Base-by-base conservation (phyloP, 1,139 yeast genomes). In the Groenewaldozyma sp. region DNA sequence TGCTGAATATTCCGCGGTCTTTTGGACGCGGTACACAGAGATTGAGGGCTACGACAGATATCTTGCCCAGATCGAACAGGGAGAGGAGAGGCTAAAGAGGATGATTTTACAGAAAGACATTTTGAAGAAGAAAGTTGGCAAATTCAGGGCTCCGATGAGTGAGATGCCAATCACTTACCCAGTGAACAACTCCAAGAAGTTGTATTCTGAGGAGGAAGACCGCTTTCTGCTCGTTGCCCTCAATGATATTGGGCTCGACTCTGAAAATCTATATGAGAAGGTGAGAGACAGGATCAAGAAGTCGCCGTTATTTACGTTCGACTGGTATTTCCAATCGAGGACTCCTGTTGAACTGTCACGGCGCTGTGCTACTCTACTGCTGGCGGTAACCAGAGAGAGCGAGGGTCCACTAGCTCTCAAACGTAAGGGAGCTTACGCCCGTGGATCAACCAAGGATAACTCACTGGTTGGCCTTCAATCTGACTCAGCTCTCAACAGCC, bases 1-100 rank as follows among this genome's bases (percentile, higher is more conserved):
- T 3, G 70, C 73, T 48, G 63, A 68, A 29, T 91, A 91, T 58
- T 71, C 82, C 41, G 67, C 71, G 37, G 81, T 70, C 4, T 93
- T 91, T 55, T 91, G 97, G 97, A 60, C 69, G 32, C 68, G 82
- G 27, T 80, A 75, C 56, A 65, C 63, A 22, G 80, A 78, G 50
- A 76, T 91, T 37, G 95, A 84, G 19, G 95, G 96, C 0, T 73
- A 78, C 59, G 96, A 87, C 48, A 82, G 86, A 56, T 87, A 88
- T 58, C 58, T 87, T 35, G 60, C 78, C 11, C 94, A 84, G 55
- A 87, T 91, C 42, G 94, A 86, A 52, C 70, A 79, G 31, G 94
- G 95, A 45, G 96, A 88, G 56, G 84, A 80, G 65, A 82, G 87
- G 53, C 63, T 77, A 22, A 79, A 78, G 37, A 81, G 73, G 52